These are phyloP conservation scores for Triticum urartu DNA, from an alignment of 176 grass and related monocot genomes.

Conservation along the genomic window DNA sequence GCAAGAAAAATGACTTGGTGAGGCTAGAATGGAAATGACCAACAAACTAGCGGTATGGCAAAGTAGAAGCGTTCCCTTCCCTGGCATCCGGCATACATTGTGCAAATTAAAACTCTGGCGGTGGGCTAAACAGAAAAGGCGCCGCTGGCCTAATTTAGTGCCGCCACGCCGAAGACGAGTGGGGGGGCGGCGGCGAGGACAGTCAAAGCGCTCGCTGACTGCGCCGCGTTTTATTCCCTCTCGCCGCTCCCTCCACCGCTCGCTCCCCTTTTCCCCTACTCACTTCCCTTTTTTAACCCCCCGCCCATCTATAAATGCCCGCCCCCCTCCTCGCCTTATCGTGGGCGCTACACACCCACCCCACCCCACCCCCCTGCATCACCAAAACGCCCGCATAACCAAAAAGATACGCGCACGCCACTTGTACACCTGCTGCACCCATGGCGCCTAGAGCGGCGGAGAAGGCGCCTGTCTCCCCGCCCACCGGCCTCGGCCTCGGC, in stretches of 20 bases:
- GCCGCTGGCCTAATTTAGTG: conserved; percentile 30
- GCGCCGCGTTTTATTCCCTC: conserved; percentile 56
- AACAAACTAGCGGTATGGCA: no score
- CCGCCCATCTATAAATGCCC: conserved; percentile 37
- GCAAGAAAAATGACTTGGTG: no score
- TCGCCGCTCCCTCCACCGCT: conserved; percentile 60
- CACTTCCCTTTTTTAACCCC: conserved; percentile 37
- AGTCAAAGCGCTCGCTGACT: conserved; percentile 91
- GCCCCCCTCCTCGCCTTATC: conserved; percentile 22
- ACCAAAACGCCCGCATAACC: conserved; percentile 19
- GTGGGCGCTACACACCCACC: conserved; percentile 22
- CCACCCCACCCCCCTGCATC: neutral
- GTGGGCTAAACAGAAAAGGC: conserved; percentile 23
- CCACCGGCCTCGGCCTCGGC: conserved; percentile 18
- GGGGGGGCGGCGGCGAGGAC: conserved; percentile 42
- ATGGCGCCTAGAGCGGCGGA: conserved; percentile 45
- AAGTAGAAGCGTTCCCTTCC: neutral
- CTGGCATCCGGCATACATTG: neutral
- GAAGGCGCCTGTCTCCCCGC: conserved; percentile 17
- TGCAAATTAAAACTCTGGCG: neutral
- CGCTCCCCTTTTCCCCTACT: conserved; percentile 22
- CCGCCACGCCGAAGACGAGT: conserved; percentile 40
- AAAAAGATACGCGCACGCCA: conserved; percentile 18
- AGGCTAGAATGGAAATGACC: no score
- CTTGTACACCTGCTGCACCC: conserved; percentile 12